phyloP scores from a whole-genome alignment of 1,139 yeast genomes.

The Eremothecium sinecaudum region DNA sequence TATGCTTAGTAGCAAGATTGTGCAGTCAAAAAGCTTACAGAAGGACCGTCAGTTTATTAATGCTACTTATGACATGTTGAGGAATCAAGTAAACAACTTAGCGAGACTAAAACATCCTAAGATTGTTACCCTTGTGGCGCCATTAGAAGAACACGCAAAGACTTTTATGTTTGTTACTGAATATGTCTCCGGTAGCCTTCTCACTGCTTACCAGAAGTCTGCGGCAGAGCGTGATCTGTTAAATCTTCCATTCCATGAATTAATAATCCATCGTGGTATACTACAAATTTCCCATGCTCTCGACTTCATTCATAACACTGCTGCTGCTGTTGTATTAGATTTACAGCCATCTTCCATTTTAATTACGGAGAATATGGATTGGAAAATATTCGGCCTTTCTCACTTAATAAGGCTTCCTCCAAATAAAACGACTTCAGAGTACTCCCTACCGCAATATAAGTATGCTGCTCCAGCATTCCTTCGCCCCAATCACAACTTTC shows the following conservation, averaged over 20 bases:
- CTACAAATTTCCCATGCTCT: slow-evolving; percentile 70
- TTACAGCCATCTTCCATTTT: slow-evolving; percentile 69
- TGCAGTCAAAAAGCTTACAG: slow-evolving; percentile 31
- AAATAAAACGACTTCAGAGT: slow-evolving; percentile 38
- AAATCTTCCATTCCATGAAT: slow-evolving; percentile 41
- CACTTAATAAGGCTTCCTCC: slow-evolving; percentile 35
- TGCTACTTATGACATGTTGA: slow-evolving; percentile 41
- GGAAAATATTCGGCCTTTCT: slow-evolving; percentile 81
- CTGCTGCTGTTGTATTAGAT: slow-evolving; percentile 68
- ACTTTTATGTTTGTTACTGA: slow-evolving; percentile 81
- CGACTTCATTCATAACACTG: slow-evolving; percentile 70
- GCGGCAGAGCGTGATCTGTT: slow-evolving; percentile 21
- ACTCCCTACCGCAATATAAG: slow-evolving; percentile 38
- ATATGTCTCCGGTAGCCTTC: slow-evolving; percentile 53
- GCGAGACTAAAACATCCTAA: slow-evolving; percentile 85
- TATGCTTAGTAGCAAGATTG: slow-evolving; percentile 44
- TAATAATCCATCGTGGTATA: slow-evolving; percentile 77
- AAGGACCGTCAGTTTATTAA: slow-evolving; percentile 29
- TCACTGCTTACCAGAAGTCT: slow-evolving; percentile 34
- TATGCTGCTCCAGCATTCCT: slow-evolving; percentile 67
- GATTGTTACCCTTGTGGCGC: slow-evolving; percentile 71
- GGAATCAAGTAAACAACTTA: slow-evolving; percentile 55
- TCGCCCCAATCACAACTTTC: slow-evolving; percentile 59
- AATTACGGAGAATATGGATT: slow-evolving; percentile 79
- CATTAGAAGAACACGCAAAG: slow-evolving; percentile 75